Evolutionary conservation across 2,329 filamentous ascomycete species (phyloP).

Genomic region (Cladophialophora immunda): DNA sequence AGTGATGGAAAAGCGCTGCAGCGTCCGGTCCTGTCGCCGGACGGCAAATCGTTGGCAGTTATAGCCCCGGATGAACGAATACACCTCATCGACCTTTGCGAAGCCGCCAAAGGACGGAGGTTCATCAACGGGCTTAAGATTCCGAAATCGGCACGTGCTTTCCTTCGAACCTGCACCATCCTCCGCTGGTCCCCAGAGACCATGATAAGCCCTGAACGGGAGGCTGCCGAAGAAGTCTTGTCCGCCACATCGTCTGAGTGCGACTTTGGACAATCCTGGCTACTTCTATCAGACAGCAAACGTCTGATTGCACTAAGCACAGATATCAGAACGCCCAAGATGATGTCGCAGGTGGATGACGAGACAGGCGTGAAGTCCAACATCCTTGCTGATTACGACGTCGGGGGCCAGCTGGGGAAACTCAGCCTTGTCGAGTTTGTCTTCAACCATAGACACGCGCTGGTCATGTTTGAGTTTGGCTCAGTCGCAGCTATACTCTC

Average conservation of each 20-base stretch:
- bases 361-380: conserved; percentile 20
- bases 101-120: conserved; percentile 22
- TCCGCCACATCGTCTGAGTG: conserved; percentile 28
- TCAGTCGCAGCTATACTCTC: conserved; percentile 33
- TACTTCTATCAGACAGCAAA: conserved; percentile 33
- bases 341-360: conserved; percentile 16
- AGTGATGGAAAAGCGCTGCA: conserved; percentile 27
- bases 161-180: conserved; percentile 28
- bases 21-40: conserved; percentile 32
- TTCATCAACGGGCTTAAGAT: conserved; percentile 28
- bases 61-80: conserved; percentile 30
- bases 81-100: conserved; percentile 28
- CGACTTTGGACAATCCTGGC: conserved; percentile 25
- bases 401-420: conserved; percentile 36
- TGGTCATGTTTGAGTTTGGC: conserved; percentile 37
- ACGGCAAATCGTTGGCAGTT: conserved; percentile 30
- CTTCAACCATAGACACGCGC: conserved; percentile 35
- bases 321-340: conserved; percentile 18
- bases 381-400: conserved; percentile 36
- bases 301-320: conserved; percentile 34
- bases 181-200: conserved; percentile 36
- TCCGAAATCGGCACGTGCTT: conserved; percentile 8
- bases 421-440: conserved; percentile 35
- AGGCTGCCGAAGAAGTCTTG: conserved; percentile 2
- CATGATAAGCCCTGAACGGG: conserved; percentile 4